Evolutionary conservation across 495 filamentous ascomycete genomes (phyloP).

Genomic region (Cladorrhinum samala): DNA sequence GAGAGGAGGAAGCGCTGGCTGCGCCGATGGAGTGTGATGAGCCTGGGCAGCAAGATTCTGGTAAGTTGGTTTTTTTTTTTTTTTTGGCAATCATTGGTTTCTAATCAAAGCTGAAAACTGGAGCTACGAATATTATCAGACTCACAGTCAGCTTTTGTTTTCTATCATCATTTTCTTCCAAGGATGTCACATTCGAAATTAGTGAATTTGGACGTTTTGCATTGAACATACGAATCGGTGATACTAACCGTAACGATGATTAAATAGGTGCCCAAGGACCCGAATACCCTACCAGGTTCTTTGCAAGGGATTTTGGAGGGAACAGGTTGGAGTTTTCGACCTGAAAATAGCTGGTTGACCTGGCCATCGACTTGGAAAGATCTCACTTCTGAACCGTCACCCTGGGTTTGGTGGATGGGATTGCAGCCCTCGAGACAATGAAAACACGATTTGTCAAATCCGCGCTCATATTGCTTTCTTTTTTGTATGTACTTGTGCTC

Average conservation of each 20-base stretch:
- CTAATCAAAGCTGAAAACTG: not conserved
- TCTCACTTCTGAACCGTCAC: not conserved
- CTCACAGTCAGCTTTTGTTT: no score
- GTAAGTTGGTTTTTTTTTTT: constrained; percentile 26
- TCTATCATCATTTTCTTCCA: no score
- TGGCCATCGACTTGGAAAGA: no score
- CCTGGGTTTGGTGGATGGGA: not conserved
- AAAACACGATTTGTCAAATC: no score
- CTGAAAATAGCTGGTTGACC: no score
- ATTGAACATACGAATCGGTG: not conserved
- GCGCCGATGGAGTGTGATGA: constrained; percentile 48
- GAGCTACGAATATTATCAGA: no score
- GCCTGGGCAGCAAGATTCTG: constrained; percentile 47
- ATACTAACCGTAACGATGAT: not conserved
- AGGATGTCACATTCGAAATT: not conserved
- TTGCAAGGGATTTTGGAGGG: constrained; percentile 57
- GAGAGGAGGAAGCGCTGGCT: constrained; percentile 34
- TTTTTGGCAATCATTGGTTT: not conserved
- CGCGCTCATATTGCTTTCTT: no score
- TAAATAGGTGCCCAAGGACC: constrained; percentile 43
- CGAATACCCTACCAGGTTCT: constrained; percentile 56
- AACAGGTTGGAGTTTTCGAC: constrained; percentile 57
- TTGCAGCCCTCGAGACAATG: no score
- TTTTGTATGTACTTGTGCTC: no score
- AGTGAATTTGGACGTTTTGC: not conserved